Base-by-base conservation (phyloP, 1,284 basidiomycete genomes). In the Mycena sp. region DNA sequence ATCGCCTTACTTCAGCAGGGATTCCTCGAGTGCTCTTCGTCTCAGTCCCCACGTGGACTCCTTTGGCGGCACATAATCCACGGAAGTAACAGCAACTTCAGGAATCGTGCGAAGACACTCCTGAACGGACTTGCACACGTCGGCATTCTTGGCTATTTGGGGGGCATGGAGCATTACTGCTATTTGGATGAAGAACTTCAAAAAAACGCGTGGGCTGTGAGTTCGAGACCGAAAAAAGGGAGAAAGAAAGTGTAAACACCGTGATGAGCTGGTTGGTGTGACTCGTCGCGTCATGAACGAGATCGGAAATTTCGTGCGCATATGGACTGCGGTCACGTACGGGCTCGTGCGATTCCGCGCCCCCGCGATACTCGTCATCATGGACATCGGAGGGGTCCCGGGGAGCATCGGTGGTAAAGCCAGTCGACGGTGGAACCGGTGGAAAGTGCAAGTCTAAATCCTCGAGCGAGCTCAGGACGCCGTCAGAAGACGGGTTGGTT, bases 391-490 rank as follows among this genome's bases (percentile, higher is more conserved):
- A 25, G 7, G 30, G 26, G 38, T 60, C 56, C 17, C 28, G 60
- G 38, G 37, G 55, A n/a, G 50, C 52, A 43, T 60, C 61, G 19
- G 61, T 38, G 19, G 48, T 37, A 10, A 25, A 35, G 7, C n/a
- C 25, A 29, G 43, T 25, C n/a, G 5, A 26, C 14, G 57, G 48
- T 21, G 28, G 37, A 11, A 48, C 57, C 28, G 38, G 55, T 7
- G 28, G 54, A 38, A 61, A 61, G 32, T 53, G 56, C 10, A 56
- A 56, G 40, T 53, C 29, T n/a, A 63, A 29, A 25, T 52, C 59
- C 28, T 46, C 65, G 25, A 67, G 62, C 9, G 65, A 64, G 58
- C 65, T 67, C 44, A 67, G 55, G 23, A 49, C 62, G 23, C 21
- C 46, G 35, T 61, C 49, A 53, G 50, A 19, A 25, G 62, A 53